Percentiles rank a stretch among this genome's conserved stretches.
Conservation (phyloP, 2,329 filamentous ascomycete genomes). For the Pestalotiopsis sp. region DNA sequence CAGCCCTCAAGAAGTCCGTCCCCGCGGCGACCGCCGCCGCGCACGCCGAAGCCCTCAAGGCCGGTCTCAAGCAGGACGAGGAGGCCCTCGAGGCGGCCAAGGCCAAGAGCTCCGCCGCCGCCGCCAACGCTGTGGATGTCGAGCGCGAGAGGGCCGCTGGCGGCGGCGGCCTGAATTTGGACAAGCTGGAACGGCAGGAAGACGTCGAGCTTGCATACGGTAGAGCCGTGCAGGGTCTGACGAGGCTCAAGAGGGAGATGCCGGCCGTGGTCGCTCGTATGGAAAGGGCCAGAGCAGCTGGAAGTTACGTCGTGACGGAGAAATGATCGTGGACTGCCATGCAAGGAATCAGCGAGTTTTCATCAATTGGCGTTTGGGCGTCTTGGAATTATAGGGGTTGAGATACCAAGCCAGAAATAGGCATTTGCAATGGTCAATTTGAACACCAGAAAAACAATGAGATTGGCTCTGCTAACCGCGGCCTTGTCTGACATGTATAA, state of each 20-base stretch:
- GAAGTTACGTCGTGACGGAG: conserved; percentile 55
- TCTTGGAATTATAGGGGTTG: background rate
- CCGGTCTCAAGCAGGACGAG: conserved; percentile 47
- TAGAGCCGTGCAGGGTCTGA: conserved; percentile 50
- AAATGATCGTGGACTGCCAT: conserved; percentile 22
- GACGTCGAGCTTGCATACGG: conserved; percentile 47
- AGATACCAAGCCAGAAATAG: background rate
- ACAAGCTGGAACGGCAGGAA: conserved; percentile 43
- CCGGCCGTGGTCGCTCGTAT: conserved; percentile 63
- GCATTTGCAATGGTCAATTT: background rate
- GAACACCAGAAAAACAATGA: background rate
- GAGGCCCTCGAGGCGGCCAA: conserved; percentile 34
- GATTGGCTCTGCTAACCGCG: background rate
- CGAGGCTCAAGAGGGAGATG: conserved; percentile 58
- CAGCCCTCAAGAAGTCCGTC: conserved; percentile 55
- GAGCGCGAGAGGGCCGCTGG: conserved; percentile 20
- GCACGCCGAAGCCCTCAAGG: conserved; percentile 40
- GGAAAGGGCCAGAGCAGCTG: conserved; percentile 62
- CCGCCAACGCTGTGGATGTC: conserved; percentile 19
- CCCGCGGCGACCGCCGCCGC: conserved; percentile 44
- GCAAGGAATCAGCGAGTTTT: background rate
- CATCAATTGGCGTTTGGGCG: conserved; percentile 17
- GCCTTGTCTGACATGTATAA: background rate
- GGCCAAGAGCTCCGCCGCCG: conserved; percentile 15
- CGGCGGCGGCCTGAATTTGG: conserved; percentile 27